Percentiles rank a stretch among this genome's conserved stretches.
phyloP scores from a whole-genome alignment of 495 filamentous ascomycete species.

The Lophium mytilinum region DNA sequence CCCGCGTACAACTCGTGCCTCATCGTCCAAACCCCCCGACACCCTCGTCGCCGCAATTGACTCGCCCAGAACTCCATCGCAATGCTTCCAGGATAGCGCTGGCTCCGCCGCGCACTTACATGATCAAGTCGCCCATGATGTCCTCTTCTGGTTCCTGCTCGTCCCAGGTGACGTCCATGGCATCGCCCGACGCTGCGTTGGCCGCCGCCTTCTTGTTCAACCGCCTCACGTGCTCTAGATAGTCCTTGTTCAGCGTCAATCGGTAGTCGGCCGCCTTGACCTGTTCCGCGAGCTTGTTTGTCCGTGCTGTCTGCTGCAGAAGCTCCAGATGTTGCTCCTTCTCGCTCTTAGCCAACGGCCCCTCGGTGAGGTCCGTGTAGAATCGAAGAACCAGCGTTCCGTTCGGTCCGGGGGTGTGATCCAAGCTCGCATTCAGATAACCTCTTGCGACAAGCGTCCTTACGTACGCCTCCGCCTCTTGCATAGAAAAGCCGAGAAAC shows the following conservation, averaged over 20 bases:
- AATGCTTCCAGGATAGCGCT: neutral
- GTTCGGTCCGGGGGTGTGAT: constrained; percentile 2
- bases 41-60: neutral
- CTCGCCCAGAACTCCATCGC: neutral
- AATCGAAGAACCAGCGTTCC: constrained; percentile 27
- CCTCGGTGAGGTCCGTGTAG: constrained; percentile 20
- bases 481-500: constrained; percentile 13
- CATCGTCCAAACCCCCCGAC: neutral
- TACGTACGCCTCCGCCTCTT: constrained; percentile 22
- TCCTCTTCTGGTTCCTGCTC: constrained; percentile 33
- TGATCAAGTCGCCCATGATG: constrained; percentile 30
- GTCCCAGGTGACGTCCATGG: constrained; percentile 22
- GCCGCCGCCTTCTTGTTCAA: constrained; percentile 19
- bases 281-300: constrained; percentile 26
- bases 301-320: constrained; percentile 26
- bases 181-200: constrained; percentile 1
- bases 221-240: constrained; percentile 26
- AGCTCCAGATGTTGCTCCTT: constrained; percentile 26
- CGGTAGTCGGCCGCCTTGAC: constrained; percentile 30
- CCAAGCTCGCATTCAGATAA: constrained; percentile 28
- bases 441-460: constrained; percentile 21
- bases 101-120: no score
- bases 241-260: constrained; percentile 31
- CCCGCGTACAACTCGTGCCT: neutral
- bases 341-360: constrained; percentile 26